These are phyloP conservation scores for Coniochaeta ligniaria DNA, from an alignment of 2,329 filamentous ascomycete genomes.

Conservation along the genomic window DNA sequence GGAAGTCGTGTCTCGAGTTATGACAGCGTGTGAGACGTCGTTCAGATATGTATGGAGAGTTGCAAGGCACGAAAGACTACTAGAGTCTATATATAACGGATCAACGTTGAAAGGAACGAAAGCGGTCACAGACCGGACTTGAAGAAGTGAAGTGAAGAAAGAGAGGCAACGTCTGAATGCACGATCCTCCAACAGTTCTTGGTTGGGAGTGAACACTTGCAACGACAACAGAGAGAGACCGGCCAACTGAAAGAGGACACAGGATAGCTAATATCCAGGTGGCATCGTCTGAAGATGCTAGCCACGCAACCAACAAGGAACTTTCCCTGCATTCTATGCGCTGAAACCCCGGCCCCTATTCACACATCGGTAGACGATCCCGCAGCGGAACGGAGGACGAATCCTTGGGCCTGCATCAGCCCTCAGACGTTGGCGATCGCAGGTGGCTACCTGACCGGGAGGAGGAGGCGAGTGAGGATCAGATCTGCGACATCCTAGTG, in stretches of 20 bases:
- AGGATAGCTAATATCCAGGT: background rate
- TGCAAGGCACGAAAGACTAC: slow-evolving; percentile 2
- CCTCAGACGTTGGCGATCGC: background rate
- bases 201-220: background rate
- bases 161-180: background rate
- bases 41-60: background rate
- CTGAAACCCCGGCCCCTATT: background rate
- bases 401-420: background rate
- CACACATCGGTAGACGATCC: background rate
- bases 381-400: background rate
- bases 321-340: background rate
- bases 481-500: background rate
- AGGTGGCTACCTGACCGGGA: background rate
- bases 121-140: slow-evolving; percentile 3
- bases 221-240: background rate
- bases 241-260: background rate
- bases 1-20: too few relatives aligned
- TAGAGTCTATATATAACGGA: background rate
- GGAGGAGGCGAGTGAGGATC: background rate
- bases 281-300: background rate
- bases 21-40: background rate
- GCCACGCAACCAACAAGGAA: background rate
- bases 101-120: background rate
- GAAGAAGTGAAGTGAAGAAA: background rate
- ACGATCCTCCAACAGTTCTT: background rate